Evolutionary conservation across 495 filamentous ascomycete species (phyloP).

Genomic region (Penicillium daleae): DNA sequence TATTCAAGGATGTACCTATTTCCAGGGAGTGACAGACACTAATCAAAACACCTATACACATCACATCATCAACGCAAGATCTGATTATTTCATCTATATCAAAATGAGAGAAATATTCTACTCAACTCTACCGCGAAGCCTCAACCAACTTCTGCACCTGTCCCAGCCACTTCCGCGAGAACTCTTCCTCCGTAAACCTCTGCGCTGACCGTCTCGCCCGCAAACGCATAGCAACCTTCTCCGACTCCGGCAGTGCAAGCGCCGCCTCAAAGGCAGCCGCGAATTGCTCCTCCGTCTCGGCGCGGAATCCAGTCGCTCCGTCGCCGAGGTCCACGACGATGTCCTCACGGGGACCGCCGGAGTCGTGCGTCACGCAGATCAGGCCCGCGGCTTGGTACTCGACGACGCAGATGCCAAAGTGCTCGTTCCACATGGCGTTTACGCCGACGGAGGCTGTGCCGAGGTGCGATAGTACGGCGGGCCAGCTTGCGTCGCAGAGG

Average conservation of each 20-base stretch:
- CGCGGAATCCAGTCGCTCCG: slow-evolving; percentile 82
- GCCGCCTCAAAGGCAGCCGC: slow-evolving; percentile 77
- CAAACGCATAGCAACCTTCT: slow-evolving; percentile 70
- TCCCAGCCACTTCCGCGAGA: slow-evolving; percentile 71
- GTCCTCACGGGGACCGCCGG: slow-evolving; percentile 88
- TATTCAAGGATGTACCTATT: not conserved
- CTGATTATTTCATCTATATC: slow-evolving; percentile 17
- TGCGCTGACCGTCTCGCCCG: slow-evolving; percentile 75
- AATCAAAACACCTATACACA: not conserved
- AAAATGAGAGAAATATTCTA: slow-evolving; percentile 13
- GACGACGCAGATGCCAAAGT: slow-evolving; percentile 97
- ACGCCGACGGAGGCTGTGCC: slow-evolving; percentile 76
- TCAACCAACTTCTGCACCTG: slow-evolving; percentile 73
- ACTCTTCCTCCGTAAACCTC: slow-evolving; percentile 87
- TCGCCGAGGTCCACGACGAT: slow-evolving; percentile 83
- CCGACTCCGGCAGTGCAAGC: slow-evolving; percentile 64
- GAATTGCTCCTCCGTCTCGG: slow-evolving; percentile 74
- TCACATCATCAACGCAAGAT: not conserved
- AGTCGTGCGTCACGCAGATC: slow-evolving; percentile 88
- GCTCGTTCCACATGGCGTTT: slow-evolving; percentile 99
- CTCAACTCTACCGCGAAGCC: slow-evolving; percentile 23
- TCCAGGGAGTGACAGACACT: not conserved
- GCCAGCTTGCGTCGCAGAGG: slow-evolving; percentile 86
- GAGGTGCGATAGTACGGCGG: slow-evolving; percentile 78
- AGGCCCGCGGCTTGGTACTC: slow-evolving; percentile 97